Evolutionary conservation across 805 yeast genomes (phyloP).

Genomic region (Lipomyces oligophaga): DNA sequence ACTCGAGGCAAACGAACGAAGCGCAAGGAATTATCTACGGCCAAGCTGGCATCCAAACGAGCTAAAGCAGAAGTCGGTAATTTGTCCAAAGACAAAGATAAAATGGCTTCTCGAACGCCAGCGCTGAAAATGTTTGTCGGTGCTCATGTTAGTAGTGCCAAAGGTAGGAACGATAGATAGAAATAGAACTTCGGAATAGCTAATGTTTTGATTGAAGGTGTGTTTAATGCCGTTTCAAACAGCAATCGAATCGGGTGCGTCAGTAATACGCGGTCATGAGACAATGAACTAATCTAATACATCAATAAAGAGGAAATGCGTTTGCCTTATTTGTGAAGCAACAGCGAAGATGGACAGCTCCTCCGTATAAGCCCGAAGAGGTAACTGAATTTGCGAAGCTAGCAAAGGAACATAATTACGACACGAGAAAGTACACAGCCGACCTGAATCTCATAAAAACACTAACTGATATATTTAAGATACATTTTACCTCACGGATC

Average conservation of each 20-base stretch:
- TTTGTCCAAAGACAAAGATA: not conserved
- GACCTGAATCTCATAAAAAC: not conserved
- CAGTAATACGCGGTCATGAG: too few relatives aligned
- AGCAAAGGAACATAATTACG: conserved; percentile 61
- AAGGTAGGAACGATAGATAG: conserved; percentile 15
- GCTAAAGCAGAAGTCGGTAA: conserved; percentile 2
- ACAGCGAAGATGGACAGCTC: conserved; percentile 88
- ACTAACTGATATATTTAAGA: conserved; percentile 10
- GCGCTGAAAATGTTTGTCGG: conserved; percentile 37
- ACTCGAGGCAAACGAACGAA: not conserved
- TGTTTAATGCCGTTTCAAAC: conserved; percentile 62
- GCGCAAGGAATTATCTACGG: too few relatives aligned
- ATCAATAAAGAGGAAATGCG: conserved; percentile 53
- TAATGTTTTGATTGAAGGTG: conserved; percentile 36
- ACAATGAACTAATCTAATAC: not conserved
- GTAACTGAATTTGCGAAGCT: conserved; percentile 58
- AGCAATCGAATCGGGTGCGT: conserved; percentile 50
- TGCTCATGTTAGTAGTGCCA: conserved; percentile 24
- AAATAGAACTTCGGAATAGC: too few relatives aligned
- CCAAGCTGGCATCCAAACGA: too few relatives aligned
- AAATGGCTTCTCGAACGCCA: conserved; percentile 43
- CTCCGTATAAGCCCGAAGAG: conserved; percentile 65
- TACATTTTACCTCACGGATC: conserved; percentile 94
- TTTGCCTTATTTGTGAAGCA: conserved; percentile 89
- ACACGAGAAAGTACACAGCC: conserved; percentile 50